phyloP scores from a whole-genome alignment of 805 yeast genomes.

The Lachancea waltii region DNA sequence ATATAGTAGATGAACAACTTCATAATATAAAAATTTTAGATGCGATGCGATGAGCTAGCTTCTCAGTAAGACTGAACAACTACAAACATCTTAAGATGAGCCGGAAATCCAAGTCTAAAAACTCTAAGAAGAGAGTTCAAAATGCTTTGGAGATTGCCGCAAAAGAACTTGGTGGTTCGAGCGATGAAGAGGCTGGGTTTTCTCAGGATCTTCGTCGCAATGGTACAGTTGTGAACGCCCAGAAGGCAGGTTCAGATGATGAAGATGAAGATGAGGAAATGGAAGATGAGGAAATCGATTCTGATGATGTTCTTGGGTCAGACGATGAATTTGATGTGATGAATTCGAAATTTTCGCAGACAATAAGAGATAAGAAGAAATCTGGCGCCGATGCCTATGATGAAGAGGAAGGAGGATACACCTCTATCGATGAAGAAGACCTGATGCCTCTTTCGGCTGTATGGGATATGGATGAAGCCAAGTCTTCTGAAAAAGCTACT shows the following conservation, averaged over 20 bases:
- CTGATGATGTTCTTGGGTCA: constrained; percentile 85
- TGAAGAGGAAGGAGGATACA: constrained; percentile 56
- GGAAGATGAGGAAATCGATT: constrained; percentile 64
- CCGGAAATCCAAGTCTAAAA: constrained; percentile 25
- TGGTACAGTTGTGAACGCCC: constrained; percentile 36
- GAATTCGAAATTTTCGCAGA: constrained; percentile 62
- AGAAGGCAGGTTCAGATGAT: constrained; percentile 26
- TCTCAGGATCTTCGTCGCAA: constrained; percentile 20
- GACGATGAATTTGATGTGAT: constrained; percentile 64
- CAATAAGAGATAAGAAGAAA: constrained; percentile 49
- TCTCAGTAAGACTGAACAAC: neutral
- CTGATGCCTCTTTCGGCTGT: constrained; percentile 76
- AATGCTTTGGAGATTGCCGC: constrained; percentile 49
- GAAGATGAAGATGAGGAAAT: constrained; percentile 34
- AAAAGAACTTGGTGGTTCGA: constrained; percentile 33
- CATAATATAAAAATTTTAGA: constrained; percentile 20
- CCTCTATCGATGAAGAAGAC: constrained; percentile 69
- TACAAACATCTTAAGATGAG: constrained; percentile 21
- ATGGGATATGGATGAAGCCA: constrained; percentile 71
- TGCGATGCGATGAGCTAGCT: constrained; percentile 9
- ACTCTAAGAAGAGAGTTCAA: constrained; percentile 33
- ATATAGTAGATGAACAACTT: no score
- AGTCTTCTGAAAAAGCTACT: constrained; percentile 6
- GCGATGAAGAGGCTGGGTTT: constrained; percentile 28
- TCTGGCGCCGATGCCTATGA: constrained; percentile 16